Conservation (phyloP, 1,284 basidiomycete genomes). For the Tilletiopsis washingtonensis region DNA sequence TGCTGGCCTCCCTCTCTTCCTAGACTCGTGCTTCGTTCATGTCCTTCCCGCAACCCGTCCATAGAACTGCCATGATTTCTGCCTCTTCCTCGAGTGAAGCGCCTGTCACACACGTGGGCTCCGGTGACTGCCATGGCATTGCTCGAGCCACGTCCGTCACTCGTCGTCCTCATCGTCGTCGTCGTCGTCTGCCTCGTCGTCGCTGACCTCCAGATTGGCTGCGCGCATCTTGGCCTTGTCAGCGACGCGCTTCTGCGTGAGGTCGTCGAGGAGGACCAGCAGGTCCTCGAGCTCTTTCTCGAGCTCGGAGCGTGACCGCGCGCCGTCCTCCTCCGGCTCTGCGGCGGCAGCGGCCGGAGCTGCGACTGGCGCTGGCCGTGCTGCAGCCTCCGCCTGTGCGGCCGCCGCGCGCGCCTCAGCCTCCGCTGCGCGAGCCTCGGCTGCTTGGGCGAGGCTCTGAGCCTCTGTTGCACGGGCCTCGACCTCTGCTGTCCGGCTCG, state of each 20-base stretch:
- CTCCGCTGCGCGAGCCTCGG: too few relatives aligned
- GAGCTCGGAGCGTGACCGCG: constrained; percentile 54
- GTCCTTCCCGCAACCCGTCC: too few relatives aligned
- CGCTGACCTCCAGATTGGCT: constrained; percentile 66
- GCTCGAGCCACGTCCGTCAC: too few relatives aligned
- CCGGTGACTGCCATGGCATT: too few relatives aligned
- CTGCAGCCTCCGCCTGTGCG: too few relatives aligned
- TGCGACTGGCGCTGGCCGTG: too few relatives aligned
- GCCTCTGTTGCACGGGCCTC: neutral
- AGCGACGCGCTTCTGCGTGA: constrained; percentile 69
- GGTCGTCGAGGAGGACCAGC: constrained; percentile 83
- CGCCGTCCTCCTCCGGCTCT: constrained; percentile 4
- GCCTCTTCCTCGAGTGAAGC: too few relatives aligned
- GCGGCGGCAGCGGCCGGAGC: too few relatives aligned
- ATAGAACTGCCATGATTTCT: too few relatives aligned
- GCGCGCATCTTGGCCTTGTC: constrained; percentile 71
- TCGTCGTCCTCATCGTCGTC: constrained; percentile 64
- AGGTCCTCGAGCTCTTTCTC: constrained; percentile 93
- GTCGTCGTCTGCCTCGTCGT: constrained; percentile 69
- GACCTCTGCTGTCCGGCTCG: neutral
- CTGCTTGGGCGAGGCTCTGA: neutral
- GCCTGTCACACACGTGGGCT: too few relatives aligned
- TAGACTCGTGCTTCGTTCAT: too few relatives aligned
- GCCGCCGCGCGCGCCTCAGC: too few relatives aligned
- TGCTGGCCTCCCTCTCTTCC: constrained; percentile 1